Conservation (phyloP, 345 rosid species). For the Excoecaria agallocha region DNA sequence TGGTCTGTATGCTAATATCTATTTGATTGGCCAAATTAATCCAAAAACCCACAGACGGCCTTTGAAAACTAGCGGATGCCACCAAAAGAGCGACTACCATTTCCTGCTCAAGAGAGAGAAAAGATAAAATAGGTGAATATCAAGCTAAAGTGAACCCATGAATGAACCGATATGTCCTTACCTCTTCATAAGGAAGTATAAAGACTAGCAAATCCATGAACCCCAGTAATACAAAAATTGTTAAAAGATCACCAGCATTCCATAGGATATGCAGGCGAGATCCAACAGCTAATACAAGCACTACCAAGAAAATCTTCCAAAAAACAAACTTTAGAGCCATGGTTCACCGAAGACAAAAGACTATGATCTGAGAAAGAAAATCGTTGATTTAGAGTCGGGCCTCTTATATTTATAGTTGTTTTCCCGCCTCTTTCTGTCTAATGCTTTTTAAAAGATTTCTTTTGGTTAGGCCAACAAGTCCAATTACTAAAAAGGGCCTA, state of each 20-base stretch:
- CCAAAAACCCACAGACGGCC: constrained; percentile 86
- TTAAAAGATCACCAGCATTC: constrained; percentile 88
- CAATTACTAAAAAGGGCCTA: no score
- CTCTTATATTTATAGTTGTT: no score
- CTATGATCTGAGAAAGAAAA: no score
- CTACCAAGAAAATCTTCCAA: constrained; percentile 73
- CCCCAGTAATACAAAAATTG: constrained; percentile 65
- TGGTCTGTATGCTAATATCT: constrained; percentile 75
- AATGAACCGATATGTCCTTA: no score
- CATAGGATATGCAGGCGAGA: constrained; percentile 68
- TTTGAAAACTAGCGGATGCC: constrained; percentile 64
- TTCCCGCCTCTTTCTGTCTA: no score
- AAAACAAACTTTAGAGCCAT: no score
- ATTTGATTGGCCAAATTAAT: constrained; percentile 63
- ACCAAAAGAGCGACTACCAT: constrained; percentile 75
- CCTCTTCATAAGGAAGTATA: constrained; percentile 58
- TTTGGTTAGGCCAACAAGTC: no score
- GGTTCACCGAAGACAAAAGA: no score
- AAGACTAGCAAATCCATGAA: constrained; percentile 66
- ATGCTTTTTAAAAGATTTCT: no score
- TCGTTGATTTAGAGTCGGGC: no score
- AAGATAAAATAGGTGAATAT: neutral
- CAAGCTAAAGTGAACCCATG: neutral
- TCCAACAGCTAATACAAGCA: constrained; percentile 80
- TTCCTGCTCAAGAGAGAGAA: constrained; percentile 39